Percentiles rank a stretch among this genome's conserved stretches.
Conservation (phyloP, 1,284 basidiomycete species). For the Ustilago lituana region DNA sequence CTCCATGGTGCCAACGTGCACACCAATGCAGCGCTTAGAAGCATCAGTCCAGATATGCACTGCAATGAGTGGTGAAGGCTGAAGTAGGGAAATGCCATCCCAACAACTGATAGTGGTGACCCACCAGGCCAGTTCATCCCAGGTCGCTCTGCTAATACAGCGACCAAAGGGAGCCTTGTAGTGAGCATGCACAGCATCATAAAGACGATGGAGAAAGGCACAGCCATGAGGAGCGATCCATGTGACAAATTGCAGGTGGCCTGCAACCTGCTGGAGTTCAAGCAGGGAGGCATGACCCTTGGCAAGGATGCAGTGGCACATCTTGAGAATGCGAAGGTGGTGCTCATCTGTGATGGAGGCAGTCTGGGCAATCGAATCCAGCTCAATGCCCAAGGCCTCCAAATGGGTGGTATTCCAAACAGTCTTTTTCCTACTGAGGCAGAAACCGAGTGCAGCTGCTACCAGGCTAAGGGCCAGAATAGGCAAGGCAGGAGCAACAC, state of each 20-base stretch:
- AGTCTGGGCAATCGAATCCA: background rate
- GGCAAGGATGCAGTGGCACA: too few species aligned
- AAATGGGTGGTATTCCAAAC: background rate
- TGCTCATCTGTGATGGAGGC: background rate
- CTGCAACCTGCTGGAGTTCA: too few species aligned
- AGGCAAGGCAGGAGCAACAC: background rate
- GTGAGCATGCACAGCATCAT: background rate
- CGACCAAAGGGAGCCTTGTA: background rate
- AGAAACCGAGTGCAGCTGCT: background rate
- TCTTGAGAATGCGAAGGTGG: background rate
- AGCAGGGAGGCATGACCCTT: too few species aligned
- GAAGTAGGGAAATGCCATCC: background rate
- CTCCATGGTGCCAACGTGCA: background rate
- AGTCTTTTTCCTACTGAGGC: background rate
- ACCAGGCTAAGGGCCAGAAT: background rate
- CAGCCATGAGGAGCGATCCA: background rate
- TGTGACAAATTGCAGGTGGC: background rate
- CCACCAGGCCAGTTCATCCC: too few species aligned
- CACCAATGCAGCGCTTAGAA: background rate
- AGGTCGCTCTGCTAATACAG: too few species aligned
- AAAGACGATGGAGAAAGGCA: background rate
- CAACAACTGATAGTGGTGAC: background rate
- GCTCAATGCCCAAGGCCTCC: background rate
- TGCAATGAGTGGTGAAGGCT: background rate
- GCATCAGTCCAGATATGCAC: background rate